Base-by-base conservation (phyloP, 1,139 yeast genomes). In the Saccharomyces hybrid region DNA sequence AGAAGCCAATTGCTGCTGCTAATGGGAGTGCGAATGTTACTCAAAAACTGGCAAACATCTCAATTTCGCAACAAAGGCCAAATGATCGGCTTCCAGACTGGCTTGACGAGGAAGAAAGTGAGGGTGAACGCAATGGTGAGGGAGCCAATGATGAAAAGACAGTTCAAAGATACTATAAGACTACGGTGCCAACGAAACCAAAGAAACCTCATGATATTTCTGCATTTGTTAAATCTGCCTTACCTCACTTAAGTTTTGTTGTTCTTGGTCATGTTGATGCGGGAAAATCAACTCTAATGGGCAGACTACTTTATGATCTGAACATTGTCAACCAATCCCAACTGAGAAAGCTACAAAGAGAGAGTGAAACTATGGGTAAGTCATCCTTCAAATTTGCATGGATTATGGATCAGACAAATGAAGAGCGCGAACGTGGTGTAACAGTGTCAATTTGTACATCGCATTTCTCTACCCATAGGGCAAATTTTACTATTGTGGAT, bases 251-350 rank as follows among this genome's bases (percentile, higher is more conserved):
- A 54, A 83, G 91, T 19, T 86, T 88, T 69, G 96, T 89, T 29
- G 95, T 89, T 3, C 83, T 88, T 58, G 99, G 99, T 2, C 99
- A 95, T 73, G 98, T 95, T 19, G 99, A 95, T 73, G 96, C 98
- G 0, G 99, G 99, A 9, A 95, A 95, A 69, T 89, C 97, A 2
- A 95, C 99, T 0, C 75, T 95, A 38, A 86, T 95, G 82, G 99
- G 99, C 7, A 76, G 99, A 55, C 71, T 95, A 48, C 70, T 95
- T 47, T 84, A 84, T 57, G 98, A 93, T 64, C 74, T 83, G 25
- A 91, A 95, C 4, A 86, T 87, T 1, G 88, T 95, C 4, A 93
- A 88, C 63, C 81, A 84, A 50, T 82, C 84, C 55, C 82, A 89
- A 0, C 81, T 91, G 26, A 84, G 87, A 65, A 88, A 86, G 66